These are phyloP conservation scores for Asterophora lycoperdoides DNA, from an alignment of 768 basidiomycete species.

Conservation along the genomic window DNA sequence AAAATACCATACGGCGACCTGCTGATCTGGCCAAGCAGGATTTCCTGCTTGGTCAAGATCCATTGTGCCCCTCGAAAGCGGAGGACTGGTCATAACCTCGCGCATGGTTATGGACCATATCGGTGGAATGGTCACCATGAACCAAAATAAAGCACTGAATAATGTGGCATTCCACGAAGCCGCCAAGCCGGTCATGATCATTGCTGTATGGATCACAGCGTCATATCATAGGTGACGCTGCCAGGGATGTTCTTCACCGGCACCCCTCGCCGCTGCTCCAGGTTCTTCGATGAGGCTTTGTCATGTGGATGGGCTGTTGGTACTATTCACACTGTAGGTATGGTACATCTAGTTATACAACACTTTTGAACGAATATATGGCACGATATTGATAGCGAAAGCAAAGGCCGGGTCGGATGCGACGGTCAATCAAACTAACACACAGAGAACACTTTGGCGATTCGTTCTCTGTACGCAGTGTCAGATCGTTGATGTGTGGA, in stretches of 20 bases:
- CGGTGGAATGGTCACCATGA: conserved; percentile 34
- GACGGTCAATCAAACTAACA: no score
- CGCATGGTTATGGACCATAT: conserved; percentile 40
- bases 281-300: no score
- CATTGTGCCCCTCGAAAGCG: conserved; percentile 29
- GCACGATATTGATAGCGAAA: not conserved
- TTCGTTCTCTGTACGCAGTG: conserved; percentile 24
- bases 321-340: not conserved
- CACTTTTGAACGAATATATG: not conserved
- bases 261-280: no score
- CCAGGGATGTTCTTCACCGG: no score
- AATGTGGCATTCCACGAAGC: conserved; percentile 33
- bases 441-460: conserved; percentile 29
- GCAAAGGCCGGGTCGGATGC: not conserved
- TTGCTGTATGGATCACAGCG: no score
- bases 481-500: not conserved
- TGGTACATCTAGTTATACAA: conserved; percentile 10
- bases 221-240: no score
- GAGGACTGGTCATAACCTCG: conserved; percentile 36
- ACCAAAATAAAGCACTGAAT: conserved; percentile 24
- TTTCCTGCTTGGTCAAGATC: conserved; percentile 36
- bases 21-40: conserved; percentile 40
- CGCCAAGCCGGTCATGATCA: no score
- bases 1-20: conserved; percentile 26
- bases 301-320: not conserved